These are phyloP conservation scores for Blastobotrys raffinosifermentans DNA, from an alignment of 1,139 yeast species.

Conservation along the genomic window DNA sequence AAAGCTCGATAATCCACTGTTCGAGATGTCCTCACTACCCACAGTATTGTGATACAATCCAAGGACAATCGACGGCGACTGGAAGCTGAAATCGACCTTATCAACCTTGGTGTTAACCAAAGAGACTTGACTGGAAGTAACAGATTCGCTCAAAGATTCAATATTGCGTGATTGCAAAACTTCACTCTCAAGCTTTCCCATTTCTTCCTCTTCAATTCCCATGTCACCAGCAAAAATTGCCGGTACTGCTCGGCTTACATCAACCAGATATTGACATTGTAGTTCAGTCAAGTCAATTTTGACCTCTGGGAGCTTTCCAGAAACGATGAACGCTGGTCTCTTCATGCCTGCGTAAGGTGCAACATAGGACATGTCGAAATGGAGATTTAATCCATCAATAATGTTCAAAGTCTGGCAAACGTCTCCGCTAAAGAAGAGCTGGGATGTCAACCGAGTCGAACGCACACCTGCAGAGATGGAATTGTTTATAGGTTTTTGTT, in stretches of 20 bases:
- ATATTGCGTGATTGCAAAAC: conserved; percentile 22
- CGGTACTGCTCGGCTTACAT: conserved; percentile 52
- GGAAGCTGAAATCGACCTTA: conserved; percentile 36
- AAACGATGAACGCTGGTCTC: conserved; percentile 49
- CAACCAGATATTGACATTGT: conserved; percentile 58
- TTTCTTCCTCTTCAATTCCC: conserved; percentile 51
- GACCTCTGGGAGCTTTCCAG: conserved; percentile 62
- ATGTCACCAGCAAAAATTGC: conserved; percentile 46
- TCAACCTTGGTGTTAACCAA: conserved; percentile 9
- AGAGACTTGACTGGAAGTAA: conserved; percentile 4
- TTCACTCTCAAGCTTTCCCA: conserved; percentile 43
- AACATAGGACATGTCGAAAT: conserved; percentile 54
- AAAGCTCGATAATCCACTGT: conserved; percentile 53
- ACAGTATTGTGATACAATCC: conserved; percentile 58
- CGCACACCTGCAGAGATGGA: conserved; percentile 56
- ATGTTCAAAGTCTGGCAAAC: conserved; percentile 53
- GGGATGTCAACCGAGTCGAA: conserved; percentile 60
- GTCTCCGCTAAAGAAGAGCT: conserved; percentile 42
- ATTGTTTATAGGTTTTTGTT: conserved; percentile 35
- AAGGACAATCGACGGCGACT: conserved; percentile 58
- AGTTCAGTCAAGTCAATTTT: conserved; percentile 68
- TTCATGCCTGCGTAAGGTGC: conserved; percentile 27
- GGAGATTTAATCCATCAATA: conserved; percentile 62
- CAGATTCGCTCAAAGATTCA: conserved; percentile 7
- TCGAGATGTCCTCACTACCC: conserved; percentile 26